Evolutionary conservation across 2,329 filamentous ascomycete genomes (phyloP).

Genomic region (Penicillium decumbens): DNA sequence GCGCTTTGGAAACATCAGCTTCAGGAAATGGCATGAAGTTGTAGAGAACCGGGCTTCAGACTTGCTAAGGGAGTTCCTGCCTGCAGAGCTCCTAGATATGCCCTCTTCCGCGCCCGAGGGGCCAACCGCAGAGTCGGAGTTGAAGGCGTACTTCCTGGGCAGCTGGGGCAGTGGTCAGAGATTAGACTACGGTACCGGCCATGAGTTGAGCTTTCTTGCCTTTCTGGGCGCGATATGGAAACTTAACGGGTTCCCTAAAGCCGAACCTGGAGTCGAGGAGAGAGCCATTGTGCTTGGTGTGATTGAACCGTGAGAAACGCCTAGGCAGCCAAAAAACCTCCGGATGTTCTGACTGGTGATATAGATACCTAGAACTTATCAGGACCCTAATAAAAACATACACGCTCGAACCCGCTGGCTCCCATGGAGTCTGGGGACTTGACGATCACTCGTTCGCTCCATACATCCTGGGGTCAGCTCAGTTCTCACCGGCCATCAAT

Average conservation of each 20-base stretch:
- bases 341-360: constrained; percentile 3
- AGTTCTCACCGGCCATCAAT: constrained; percentile 71
- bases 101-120: constrained; percentile 26
- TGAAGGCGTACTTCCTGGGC: constrained; percentile 74
- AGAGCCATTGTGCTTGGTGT: constrained; percentile 75
- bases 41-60: constrained; percentile 56
- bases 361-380: constrained; percentile 72
- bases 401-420: constrained; percentile 89
- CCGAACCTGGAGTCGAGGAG: constrained; percentile 55
- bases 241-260: constrained; percentile 68
- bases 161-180: constrained; percentile 83
- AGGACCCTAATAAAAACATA: constrained; percentile 83
- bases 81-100: constrained; percentile 44
- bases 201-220: constrained; percentile 90
- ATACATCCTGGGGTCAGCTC: constrained; percentile 92
- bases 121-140: constrained; percentile 58
- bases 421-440: constrained; percentile 97
- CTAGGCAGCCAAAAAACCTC: constrained; percentile 1
- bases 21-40: constrained; percentile 73
- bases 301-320: constrained; percentile 67
- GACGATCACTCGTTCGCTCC: constrained; percentile 93
- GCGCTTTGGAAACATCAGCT: constrained; percentile 88
- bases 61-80: constrained; percentile 57
- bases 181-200: constrained; percentile 92
- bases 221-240: constrained; percentile 92